Evolutionary conservation across 2,329 filamentous ascomycete species (phyloP).

Genomic region (Claviceps humidiphila): DNA sequence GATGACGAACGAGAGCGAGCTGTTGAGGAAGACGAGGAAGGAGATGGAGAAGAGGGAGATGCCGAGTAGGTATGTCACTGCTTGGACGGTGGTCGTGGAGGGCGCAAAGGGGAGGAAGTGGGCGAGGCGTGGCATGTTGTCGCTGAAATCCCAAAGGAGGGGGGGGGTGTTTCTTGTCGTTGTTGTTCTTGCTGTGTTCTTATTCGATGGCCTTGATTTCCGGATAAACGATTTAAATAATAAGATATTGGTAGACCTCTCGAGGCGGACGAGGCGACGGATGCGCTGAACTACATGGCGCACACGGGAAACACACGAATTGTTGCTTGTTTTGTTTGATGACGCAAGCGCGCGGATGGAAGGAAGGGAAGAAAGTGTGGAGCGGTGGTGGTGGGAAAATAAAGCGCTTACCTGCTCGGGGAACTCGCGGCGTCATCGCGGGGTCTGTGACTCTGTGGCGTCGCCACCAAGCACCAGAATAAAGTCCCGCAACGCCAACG

Average conservation of each 20-base stretch:
- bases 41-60: conserved; percentile 79
- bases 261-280: conserved; percentile 1
- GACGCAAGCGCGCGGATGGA: neutral
- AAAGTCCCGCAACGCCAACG: too few relatives aligned
- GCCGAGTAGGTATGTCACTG: conserved; percentile 64
- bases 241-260: conserved; percentile 1
- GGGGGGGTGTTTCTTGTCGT: too few relatives aligned
- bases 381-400: too few relatives aligned
- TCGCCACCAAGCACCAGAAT: too few relatives aligned
- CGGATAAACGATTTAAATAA: too few relatives aligned
- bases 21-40: conserved; percentile 83
- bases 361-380: neutral
- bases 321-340: neutral
- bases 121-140: conserved; percentile 23
- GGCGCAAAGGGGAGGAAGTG: conserved; percentile 44
- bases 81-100: conserved; percentile 47
- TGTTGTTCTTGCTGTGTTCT: too few relatives aligned
- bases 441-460: too few relatives aligned
- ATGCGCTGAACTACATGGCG: conserved; percentile 7
- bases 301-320: neutral
- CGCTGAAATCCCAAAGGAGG: too few relatives aligned
- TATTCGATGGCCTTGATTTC: too few relatives aligned
- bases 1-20: conserved; percentile 70
- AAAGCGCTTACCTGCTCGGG: too few relatives aligned
- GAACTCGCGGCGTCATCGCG: too few relatives aligned